phyloP scores from a whole-genome alignment of 2,329 filamentous ascomycete genomes.

The Aspergillus alliaceus region DNA sequence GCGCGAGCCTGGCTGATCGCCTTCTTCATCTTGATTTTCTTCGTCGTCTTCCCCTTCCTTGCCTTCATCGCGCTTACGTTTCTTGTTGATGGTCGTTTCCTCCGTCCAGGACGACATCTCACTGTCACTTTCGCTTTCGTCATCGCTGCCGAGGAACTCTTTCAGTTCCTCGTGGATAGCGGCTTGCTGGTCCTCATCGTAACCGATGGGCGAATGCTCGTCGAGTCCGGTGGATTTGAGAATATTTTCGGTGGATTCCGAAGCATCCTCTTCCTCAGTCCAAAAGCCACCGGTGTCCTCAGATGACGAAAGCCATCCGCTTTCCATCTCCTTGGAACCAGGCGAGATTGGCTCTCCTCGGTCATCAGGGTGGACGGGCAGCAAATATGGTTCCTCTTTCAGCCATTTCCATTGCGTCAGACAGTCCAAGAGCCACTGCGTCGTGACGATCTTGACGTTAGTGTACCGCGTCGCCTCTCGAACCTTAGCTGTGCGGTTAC shows the following conservation, averaged over 20 bases:
- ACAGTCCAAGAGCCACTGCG: conserved; percentile 84
- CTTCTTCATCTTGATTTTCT: conserved; percentile 29
- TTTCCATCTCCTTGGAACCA: conserved; percentile 47
- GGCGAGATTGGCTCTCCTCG: conserved; percentile 46
- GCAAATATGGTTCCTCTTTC: conserved; percentile 75
- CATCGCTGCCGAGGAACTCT: conserved; percentile 63
- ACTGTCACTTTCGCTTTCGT: conserved; percentile 52
- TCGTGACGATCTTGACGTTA: conserved; percentile 85
- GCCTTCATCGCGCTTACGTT: conserved; percentile 39
- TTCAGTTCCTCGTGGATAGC: conserved; percentile 70
- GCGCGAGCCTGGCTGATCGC: conserved; percentile 40
- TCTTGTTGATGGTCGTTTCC: conserved; percentile 26
- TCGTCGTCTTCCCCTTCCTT: conserved; percentile 34
- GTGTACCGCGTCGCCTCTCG: conserved; percentile 77
- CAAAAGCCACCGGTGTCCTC: conserved; percentile 50
- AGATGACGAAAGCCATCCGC: conserved; percentile 45
- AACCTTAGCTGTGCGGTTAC: conserved; percentile 84
- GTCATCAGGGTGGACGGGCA: conserved; percentile 73
- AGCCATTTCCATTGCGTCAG: conserved; percentile 80
- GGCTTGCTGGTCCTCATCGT: conserved; percentile 64
- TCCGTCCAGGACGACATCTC: conserved; percentile 37
- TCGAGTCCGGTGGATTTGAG: conserved; percentile 52
- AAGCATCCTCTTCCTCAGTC: conserved; percentile 43
- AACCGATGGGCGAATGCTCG: conserved; percentile 53
- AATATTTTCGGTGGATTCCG: conserved; percentile 44